These are phyloP conservation scores for Peronospora belbahrii DNA, from an alignment of 352 stramenopile species.

Conservation along the genomic window DNA sequence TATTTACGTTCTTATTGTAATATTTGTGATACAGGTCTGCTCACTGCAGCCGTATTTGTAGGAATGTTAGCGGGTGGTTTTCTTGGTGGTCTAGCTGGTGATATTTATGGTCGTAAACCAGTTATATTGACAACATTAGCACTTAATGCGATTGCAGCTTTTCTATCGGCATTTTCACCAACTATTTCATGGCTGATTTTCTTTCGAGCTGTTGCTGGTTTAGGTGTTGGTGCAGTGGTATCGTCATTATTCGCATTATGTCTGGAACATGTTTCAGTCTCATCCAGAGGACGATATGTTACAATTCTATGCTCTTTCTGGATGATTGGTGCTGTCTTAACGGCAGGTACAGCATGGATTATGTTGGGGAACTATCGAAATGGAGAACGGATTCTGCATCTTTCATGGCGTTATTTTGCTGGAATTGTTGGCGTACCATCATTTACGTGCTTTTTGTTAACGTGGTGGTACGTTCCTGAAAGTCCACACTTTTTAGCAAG, in stretches of 20 bases:
- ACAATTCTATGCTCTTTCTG: constrained; percentile 88
- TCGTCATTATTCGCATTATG: constrained; percentile 81
- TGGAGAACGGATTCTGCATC: constrained; percentile 53
- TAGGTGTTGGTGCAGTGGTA: constrained; percentile 83
- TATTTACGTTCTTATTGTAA: constrained; percentile 6
- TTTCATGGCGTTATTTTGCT: constrained; percentile 83
- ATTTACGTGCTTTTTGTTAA: constrained; percentile 53
- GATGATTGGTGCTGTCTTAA: constrained; percentile 85
- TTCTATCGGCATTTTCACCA: constrained; percentile 67
- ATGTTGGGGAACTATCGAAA: constrained; percentile 65
- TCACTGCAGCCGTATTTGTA: constrained; percentile 85
- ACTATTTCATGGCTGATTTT: constrained; percentile 72
- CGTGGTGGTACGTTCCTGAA: constrained; percentile 68
- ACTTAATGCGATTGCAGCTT: constrained; percentile 68
- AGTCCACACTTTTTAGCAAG: constrained; percentile 72
- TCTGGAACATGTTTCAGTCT: constrained; percentile 75
- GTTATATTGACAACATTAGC: constrained; percentile 68
- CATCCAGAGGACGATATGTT: constrained; percentile 63
- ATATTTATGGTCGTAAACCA: constrained; percentile 77
- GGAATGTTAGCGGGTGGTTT: constrained; percentile 84
- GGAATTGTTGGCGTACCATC: constrained; percentile 67
- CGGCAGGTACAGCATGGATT: constrained; percentile 75
- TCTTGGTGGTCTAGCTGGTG: constrained; percentile 59
- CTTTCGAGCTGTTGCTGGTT: constrained; percentile 52
- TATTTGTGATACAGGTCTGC: constrained; percentile 40